Evolutionary conservation across 2,329 filamentous ascomycete species (phyloP), one percentile per base, ranked within the genome.

Genomic region (Aspergillus sp.): DNA sequence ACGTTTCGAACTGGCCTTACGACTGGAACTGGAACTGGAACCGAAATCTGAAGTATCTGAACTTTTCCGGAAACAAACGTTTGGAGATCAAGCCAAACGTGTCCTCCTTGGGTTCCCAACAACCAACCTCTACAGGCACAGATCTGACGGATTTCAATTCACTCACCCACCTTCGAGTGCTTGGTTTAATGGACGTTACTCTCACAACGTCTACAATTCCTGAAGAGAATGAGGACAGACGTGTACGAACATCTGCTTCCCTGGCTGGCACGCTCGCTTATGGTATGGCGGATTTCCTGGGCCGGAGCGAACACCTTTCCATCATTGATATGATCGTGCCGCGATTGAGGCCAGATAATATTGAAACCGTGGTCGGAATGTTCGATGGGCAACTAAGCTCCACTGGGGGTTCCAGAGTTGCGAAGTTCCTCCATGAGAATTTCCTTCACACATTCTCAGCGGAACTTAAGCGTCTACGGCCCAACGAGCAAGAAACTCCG

Each of bases 1-100:
- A 99, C 71, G 96, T 99, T 48, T 95, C 92, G 30, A 99, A 99
- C 69, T 96, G 96, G 82, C 95, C 93, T 0, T 99, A 99, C 71
- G 95, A 99, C 72, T 99, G 95, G 95, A 99, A 99, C 68, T 99
- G 95, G 95, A 98, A 98, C 70, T 90, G 95, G 82, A 99, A 99
- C 68, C 91, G 90, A 48, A 96, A 97, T 67, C 79, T 99, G 63
- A 89, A 93, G 62, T 99, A 96, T 70, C 87, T 99, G 61, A 99
- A 98, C 69, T 81, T 99, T 69, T 98, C 93, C 0, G 95, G 95
- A 51, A 99, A 99, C 78, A 97, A 96, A 74, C 87, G 93, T 50
- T 78, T 99, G 34, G 95, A 99, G 74, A 98, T 99, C 78, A 88
- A 87, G 68, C 85, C 85, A 1, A 85, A 79, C 59, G 85, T 84